These are phyloP conservation scores for Raphanus sativus DNA, from an alignment of 345 rosid genomes.

Conservation along the genomic window DNA sequence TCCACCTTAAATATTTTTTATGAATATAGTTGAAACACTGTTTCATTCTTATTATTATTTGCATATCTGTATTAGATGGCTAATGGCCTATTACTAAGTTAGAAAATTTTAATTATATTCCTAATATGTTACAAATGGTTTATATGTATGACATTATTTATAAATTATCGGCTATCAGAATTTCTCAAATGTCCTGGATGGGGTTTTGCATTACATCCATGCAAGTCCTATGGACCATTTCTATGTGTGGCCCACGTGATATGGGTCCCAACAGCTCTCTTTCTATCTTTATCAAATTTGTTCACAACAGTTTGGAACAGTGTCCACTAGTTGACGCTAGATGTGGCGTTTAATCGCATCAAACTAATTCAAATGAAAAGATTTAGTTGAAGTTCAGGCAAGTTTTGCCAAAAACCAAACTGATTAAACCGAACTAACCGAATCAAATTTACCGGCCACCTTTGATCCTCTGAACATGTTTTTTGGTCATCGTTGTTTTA, in stretches of 20 bases:
- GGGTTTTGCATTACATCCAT: constrained; percentile 15
- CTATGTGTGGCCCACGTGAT: constrained; percentile 33
- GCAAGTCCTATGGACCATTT: constrained; percentile 27
- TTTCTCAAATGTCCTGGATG: constrained; percentile 11
- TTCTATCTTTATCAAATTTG: constrained; percentile 7
- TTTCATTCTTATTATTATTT: background rate
- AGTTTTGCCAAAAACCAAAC: background rate
- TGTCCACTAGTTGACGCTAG: constrained; percentile 10
- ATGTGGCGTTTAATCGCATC: background rate
- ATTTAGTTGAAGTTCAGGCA: background rate
- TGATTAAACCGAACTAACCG: background rate
- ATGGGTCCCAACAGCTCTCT: constrained; percentile 16
- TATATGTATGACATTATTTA: background rate
- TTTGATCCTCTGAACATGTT: background rate
- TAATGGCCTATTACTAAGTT: background rate
- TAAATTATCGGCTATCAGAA: constrained; percentile 8
- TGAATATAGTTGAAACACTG: constrained; percentile 5
- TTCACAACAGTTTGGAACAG: constrained; percentile 30
- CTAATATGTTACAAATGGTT: background rate
- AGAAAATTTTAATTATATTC: background rate
- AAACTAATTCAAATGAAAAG: background rate
- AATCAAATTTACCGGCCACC: background rate
- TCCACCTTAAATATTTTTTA: constrained; percentile 19
- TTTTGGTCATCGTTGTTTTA: background rate
- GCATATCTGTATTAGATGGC: background rate